Conservation (phyloP, 73 alveolate species). For the Paramecium tetraurelia region DNA sequence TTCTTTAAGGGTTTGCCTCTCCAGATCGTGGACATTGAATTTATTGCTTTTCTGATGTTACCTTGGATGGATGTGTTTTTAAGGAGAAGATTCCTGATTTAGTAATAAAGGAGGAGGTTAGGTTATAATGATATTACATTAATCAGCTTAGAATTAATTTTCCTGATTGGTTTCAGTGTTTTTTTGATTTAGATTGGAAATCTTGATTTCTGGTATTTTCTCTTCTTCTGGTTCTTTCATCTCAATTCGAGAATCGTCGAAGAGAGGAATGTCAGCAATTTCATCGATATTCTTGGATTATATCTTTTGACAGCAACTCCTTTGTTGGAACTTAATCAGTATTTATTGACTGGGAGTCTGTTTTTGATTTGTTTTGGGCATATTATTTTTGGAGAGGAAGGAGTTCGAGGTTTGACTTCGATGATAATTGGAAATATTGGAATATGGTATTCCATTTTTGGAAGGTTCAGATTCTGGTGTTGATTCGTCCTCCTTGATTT, state of each 20-base stretch:
- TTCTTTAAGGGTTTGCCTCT: neutral
- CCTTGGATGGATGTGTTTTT: neutral
- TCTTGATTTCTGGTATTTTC: neutral
- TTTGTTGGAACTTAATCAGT: neutral
- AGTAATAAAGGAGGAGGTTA: neutral
- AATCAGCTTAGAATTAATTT: neutral
- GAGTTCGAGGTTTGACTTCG: neutral
- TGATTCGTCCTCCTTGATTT: neutral
- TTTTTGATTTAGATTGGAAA: neutral
- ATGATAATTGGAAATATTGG: neutral
- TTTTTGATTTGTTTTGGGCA: neutral
- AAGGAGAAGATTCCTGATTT: neutral
- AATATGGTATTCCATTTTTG: neutral
- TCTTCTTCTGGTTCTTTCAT: conserved; percentile 19
- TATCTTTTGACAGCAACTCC: neutral
- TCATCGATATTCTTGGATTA: neutral
- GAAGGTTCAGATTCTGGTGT: conserved; percentile 36
- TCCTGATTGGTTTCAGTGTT: neutral
- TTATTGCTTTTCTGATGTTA: neutral
- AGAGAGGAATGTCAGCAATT: neutral
- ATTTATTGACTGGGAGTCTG: neutral
- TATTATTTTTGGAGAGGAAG: neutral
- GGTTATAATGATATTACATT: neutral
- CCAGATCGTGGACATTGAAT: neutral
- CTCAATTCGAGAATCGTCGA: neutral